phyloP scores from a whole-genome alignment of 345 rosid species.

The Nasturtium officinale region DNA sequence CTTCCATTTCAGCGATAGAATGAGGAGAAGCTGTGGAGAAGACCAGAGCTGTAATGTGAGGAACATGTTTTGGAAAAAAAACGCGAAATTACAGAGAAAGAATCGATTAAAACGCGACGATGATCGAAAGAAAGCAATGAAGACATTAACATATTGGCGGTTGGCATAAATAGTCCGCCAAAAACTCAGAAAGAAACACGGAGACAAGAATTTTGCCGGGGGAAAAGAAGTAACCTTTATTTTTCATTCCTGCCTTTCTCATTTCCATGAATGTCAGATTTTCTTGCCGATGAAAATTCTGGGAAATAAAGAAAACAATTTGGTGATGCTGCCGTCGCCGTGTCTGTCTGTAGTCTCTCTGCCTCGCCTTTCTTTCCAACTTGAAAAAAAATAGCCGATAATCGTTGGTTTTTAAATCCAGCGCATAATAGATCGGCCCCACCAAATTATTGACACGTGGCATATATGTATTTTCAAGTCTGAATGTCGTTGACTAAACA shows the following conservation, averaged over 20 bases:
- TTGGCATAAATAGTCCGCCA: too few relatives aligned
- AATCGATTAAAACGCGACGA: constrained; percentile 22
- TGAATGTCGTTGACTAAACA: not conserved
- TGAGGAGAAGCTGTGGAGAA: constrained; percentile 28
- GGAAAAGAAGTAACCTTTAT: constrained; percentile 8
- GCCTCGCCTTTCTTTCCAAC: constrained; percentile 2
- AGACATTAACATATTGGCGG: not conserved
- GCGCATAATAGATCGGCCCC: constrained; percentile 11
- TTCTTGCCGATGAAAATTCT: constrained; percentile 21
- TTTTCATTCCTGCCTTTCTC: not conserved
- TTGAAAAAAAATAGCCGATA: not conserved
- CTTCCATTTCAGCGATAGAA: constrained; percentile 41
- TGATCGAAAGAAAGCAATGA: constrained; percentile 11
- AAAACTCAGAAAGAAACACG: not conserved
- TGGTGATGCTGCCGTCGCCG: not conserved
- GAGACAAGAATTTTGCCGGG: not conserved
- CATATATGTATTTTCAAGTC: not conserved
- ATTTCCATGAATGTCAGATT: not conserved
- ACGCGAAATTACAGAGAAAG: not conserved
- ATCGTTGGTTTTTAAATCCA: not conserved
- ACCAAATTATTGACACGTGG: constrained; percentile 17
- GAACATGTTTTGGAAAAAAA: constrained; percentile 27
- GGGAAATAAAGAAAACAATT: not conserved
- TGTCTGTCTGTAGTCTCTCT: constrained; percentile 9
- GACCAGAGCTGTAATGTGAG: constrained; percentile 31